phyloP scores from a whole-genome alignment of 2,329 filamentous ascomycete genomes.

The Diaporthe batatas region DNA sequence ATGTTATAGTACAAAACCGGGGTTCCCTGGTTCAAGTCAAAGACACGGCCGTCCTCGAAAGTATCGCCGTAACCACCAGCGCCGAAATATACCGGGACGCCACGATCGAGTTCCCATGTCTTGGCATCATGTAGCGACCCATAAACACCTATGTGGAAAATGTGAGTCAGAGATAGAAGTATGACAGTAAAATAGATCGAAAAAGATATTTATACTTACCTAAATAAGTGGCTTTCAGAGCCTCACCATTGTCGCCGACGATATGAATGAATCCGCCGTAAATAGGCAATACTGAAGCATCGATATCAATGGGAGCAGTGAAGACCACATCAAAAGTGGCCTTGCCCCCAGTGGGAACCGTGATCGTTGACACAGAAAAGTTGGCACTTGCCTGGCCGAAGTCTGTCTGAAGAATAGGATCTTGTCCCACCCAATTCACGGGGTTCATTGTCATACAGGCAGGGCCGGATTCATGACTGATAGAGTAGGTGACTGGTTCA shows the following conservation, averaged over 20 bases:
- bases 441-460: constrained; percentile 51
- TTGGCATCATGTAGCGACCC: not conserved
- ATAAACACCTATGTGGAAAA: not conserved
- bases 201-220: not conserved
- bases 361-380: not conserved
- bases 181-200: too few relatives aligned
- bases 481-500: constrained; percentile 48
- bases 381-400: not conserved
- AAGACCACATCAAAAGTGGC: constrained; percentile 2
- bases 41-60: constrained; percentile 7
- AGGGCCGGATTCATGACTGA: constrained; percentile 50
- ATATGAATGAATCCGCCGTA: constrained; percentile 12
- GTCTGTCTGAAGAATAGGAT: constrained; percentile 39
- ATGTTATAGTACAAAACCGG: constrained; percentile 3
- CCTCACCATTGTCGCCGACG: constrained; percentile 8
- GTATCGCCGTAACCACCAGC: constrained; percentile 13
- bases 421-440: constrained; percentile 41
- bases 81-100: not conserved
- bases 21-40: constrained; percentile 1
- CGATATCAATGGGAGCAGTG: not conserved
- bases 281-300: not conserved
- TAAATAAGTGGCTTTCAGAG: constrained; percentile 15
- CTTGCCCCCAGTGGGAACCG: not conserved
- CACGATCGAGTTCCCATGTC: constrained; percentile 17
- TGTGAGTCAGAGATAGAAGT: not conserved